These are phyloP conservation scores for Lactarius pseudohatsudake DNA, from an alignment of 768 basidiomycete genomes.

Conservation along the genomic window DNA sequence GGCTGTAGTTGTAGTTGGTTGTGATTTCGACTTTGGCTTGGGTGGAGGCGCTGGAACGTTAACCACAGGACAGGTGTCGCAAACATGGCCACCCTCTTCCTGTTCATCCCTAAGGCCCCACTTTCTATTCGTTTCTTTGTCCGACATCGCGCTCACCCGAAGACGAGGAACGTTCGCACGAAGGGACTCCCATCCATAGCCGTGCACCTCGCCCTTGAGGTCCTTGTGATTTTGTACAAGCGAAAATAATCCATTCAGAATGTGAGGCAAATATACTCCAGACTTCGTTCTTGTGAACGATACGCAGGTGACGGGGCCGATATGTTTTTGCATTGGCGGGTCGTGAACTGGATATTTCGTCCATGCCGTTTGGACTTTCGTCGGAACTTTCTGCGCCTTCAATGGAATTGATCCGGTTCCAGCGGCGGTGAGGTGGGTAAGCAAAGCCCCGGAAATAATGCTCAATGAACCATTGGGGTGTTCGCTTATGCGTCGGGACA, in stretches of 20 bases:
- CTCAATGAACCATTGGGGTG: slow-evolving; percentile 51
- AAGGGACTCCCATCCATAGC: slow-evolving; percentile 49
- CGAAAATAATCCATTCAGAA: slow-evolving; percentile 50
- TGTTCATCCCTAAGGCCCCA: slow-evolving; percentile 14
- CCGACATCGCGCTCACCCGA: background rate
- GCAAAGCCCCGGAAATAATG: slow-evolving; percentile 41
- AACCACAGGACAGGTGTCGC: background rate
- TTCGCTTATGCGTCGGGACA: slow-evolving; percentile 40
- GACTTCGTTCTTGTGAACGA: slow-evolving; percentile 52
- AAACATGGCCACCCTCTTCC: background rate
- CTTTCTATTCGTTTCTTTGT: slow-evolving; percentile 1
- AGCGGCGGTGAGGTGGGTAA: slow-evolving; percentile 30
- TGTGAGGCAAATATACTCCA: slow-evolving; percentile 52
- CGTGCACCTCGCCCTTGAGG: slow-evolving; percentile 38
- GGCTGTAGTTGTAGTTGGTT: background rate
- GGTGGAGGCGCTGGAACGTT: background rate
- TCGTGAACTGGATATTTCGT: background rate
- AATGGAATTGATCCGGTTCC: slow-evolving; percentile 41
- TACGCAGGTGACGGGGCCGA: slow-evolving; percentile 45
- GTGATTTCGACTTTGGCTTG: background rate
- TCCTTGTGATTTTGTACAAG: slow-evolving; percentile 46
- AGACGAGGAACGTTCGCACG: slow-evolving; percentile 28
- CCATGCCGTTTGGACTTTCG: background rate
- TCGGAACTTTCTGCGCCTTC: slow-evolving; percentile 25
- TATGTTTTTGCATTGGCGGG: slow-evolving; percentile 25